Conservation (phyloP, 495 filamentous ascomycete genomes). For the Sporormia fimetaria region DNA sequence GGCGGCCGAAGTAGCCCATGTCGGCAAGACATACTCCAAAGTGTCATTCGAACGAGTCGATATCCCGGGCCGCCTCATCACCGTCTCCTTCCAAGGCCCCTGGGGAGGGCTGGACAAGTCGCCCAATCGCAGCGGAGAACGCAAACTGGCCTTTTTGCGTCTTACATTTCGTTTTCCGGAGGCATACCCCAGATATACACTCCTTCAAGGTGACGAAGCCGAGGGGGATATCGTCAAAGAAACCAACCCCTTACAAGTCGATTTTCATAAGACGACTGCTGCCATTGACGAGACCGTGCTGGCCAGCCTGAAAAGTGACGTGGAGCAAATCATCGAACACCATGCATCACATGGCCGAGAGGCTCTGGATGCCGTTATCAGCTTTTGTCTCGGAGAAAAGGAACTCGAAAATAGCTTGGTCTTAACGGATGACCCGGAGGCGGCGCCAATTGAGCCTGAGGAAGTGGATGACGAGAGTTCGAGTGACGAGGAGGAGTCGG, state of each 20-base stretch:
- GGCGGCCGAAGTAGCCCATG: constrained; percentile 80
- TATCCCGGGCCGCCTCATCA: constrained; percentile 57
- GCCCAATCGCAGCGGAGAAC: constrained; percentile 32
- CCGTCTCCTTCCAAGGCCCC: constrained; percentile 72
- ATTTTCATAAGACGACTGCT: constrained; percentile 64
- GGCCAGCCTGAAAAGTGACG: constrained; percentile 50
- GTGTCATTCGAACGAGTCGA: constrained; percentile 81
- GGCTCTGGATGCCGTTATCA: constrained; percentile 70
- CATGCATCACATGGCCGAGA: constrained; percentile 59
- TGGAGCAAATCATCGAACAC: constrained; percentile 57
- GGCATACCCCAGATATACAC: constrained; percentile 55
- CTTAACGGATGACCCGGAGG: constrained; percentile 38
- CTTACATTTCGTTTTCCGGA: constrained; percentile 67
- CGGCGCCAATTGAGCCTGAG: constrained; percentile 47
- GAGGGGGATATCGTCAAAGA: background rate
- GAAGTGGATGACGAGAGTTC: constrained; percentile 56
- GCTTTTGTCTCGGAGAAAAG: constrained; percentile 75
- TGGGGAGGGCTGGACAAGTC: constrained; percentile 48
- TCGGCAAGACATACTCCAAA: constrained; percentile 71
- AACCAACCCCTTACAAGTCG: constrained; percentile 49
- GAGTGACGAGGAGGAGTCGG: constrained; percentile 73
- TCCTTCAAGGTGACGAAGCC: constrained; percentile 11
- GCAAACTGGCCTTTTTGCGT: constrained; percentile 61
- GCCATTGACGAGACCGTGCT: constrained; percentile 55
- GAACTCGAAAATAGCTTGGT: constrained; percentile 62